Evolutionary conservation across 2,329 filamentous ascomycete genomes (phyloP).

Genomic region (Fusarium duplospermum): DNA sequence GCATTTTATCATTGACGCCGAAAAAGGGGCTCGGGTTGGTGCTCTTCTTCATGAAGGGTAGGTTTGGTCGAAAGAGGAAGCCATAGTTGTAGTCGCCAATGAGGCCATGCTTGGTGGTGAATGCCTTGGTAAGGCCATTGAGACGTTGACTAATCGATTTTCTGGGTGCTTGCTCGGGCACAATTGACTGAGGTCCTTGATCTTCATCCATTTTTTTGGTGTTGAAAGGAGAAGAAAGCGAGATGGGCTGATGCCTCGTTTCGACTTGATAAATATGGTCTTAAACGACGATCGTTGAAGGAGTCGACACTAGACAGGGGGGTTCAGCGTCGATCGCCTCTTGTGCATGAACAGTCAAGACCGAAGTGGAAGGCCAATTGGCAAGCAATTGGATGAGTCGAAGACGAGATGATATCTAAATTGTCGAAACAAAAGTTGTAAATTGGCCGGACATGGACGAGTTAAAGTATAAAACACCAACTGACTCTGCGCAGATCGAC

Average conservation of each 20-base stretch:
- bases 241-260: slow-evolving; percentile 2
- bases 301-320: slow-evolving; percentile 11
- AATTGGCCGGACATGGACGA: slow-evolving; percentile 9
- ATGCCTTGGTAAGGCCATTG: slow-evolving; percentile 50
- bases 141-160: slow-evolving; percentile 46
- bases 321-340: slow-evolving; percentile 14
- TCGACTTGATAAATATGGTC: slow-evolving; percentile 9
- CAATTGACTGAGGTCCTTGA: slow-evolving; percentile 63
- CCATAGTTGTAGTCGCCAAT: slow-evolving; percentile 90
- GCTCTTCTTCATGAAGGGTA: slow-evolving; percentile 80
- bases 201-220: slow-evolving; percentile 64
- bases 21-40: slow-evolving; percentile 76
- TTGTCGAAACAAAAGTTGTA: neutral
- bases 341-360: neutral
- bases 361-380: neutral
- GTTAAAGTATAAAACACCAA: slow-evolving; percentile 22
- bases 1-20: slow-evolving; percentile 83
- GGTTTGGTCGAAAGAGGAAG: slow-evolving; percentile 83
- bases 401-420: neutral
- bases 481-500: slow-evolving; percentile 10
- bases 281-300: slow-evolving; percentile 9
- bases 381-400: neutral
- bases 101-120: slow-evolving; percentile 75
- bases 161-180: slow-evolving; percentile 51
- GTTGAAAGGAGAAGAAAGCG: slow-evolving; percentile 15